A percentile compares a stretch with the other conserved stretches of the same genome.
Conservation (phyloP, 768 basidiomycete species). For the Lactarius sanguifluus region DNA sequence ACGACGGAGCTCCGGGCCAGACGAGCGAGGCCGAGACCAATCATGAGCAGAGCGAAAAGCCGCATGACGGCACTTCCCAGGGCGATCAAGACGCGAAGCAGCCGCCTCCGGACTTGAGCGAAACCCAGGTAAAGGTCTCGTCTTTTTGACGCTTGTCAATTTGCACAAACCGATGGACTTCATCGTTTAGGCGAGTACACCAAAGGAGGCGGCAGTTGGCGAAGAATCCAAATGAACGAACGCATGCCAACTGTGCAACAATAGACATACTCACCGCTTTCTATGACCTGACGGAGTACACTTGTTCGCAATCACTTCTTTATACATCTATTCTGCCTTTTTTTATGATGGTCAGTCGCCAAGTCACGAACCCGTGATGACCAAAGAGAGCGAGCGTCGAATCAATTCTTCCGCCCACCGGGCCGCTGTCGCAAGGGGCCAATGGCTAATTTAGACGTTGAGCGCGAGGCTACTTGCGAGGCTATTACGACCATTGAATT, state of each 20-base stretch:
- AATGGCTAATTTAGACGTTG: no score
- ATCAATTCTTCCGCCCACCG: no score
- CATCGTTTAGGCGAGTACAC: slow-evolving; percentile 7
- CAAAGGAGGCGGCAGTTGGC: slow-evolving; percentile 9
- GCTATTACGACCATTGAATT: no score
- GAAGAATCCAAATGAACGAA: slow-evolving; percentile 8
- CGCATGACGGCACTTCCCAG: slow-evolving; percentile 29
- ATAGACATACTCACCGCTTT: slow-evolving; percentile 13
- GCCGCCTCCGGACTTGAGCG: slow-evolving; percentile 28
- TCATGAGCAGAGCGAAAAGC: slow-evolving; percentile 32
- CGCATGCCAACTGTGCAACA: slow-evolving; percentile 8
- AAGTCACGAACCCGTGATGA: not conserved
- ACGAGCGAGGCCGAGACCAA: slow-evolving; percentile 31
- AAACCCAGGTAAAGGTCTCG: slow-evolving; percentile 21
- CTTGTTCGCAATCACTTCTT: not conserved
- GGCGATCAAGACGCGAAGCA: slow-evolving; percentile 20
- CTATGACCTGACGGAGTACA: not conserved
- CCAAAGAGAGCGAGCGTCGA: no score
- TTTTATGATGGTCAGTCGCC: not conserved
- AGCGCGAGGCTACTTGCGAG: no score
- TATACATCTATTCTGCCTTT: not conserved
- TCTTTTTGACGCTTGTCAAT: not conserved
- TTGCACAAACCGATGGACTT: not conserved
- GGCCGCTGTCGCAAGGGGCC: no score
- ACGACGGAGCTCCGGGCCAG: slow-evolving; percentile 30